Evolutionary conservation across 2,329 filamentous ascomycete genomes (phyloP).

Genomic region (Epichloe bromicola): DNA sequence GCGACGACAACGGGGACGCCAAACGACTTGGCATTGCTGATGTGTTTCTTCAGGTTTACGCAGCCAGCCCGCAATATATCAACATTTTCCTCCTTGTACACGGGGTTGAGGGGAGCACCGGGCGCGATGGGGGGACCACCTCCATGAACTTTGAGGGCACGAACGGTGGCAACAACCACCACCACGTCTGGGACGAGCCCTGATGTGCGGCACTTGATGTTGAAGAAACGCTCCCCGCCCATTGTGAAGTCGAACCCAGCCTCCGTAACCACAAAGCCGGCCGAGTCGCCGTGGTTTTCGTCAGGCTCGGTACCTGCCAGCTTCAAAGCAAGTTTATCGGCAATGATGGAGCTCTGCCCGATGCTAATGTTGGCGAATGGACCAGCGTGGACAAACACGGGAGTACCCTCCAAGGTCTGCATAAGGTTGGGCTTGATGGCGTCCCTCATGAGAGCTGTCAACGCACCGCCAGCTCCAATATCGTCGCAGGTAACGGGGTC

Average conservation of each 20-base stretch:
- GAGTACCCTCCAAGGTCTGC: slow-evolving; percentile 94
- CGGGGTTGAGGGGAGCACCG: slow-evolving; percentile 69
- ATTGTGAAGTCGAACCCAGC: slow-evolving; percentile 99
- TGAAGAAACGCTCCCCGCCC: slow-evolving; percentile 99
- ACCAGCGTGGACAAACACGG: slow-evolving; percentile 93
- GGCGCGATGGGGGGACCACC: slow-evolving; percentile 89
- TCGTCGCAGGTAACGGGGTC: slow-evolving; percentile 95
- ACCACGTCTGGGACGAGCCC: slow-evolving; percentile 87
- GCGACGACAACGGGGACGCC: slow-evolving; percentile 91
- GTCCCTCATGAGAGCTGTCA: slow-evolving; percentile 93
- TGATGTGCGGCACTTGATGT: slow-evolving; percentile 96
- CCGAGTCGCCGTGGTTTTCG: slow-evolving; percentile 69
- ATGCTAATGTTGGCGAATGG: slow-evolving; percentile 98
- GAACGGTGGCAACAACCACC: slow-evolving; percentile 88
- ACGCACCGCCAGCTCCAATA: slow-evolving; percentile 78
- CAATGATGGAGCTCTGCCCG: slow-evolving; percentile 87
- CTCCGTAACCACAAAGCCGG: slow-evolving; percentile 90
- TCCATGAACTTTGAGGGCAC: slow-evolving; percentile 92
- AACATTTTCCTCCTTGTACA: slow-evolving; percentile 88
- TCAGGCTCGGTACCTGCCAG: slow-evolving; percentile 87
- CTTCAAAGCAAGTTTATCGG: slow-evolving; percentile 91
- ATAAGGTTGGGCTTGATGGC: slow-evolving; percentile 98
- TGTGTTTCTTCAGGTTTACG: slow-evolving; percentile 91
- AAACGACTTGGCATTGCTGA: slow-evolving; percentile 76
- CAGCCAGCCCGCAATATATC: slow-evolving; percentile 84